These are phyloP conservation scores for Pyrenula massariospora DNA, from an alignment of 495 filamentous ascomycete species.

Conservation along the genomic window DNA sequence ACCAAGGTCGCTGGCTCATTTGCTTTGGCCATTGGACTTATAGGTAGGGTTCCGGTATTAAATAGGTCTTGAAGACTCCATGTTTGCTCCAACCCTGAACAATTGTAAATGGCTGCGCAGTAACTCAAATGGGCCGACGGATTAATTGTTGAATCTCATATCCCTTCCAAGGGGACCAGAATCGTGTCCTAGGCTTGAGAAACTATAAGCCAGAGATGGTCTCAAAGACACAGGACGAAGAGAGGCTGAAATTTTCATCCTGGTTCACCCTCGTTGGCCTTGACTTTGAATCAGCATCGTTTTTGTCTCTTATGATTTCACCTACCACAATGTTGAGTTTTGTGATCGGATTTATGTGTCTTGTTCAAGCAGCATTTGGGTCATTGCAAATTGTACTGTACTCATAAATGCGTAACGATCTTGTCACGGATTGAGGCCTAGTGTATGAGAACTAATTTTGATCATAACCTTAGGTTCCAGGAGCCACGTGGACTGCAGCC, in stretches of 20 bases:
- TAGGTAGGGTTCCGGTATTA: not conserved
- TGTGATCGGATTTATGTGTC: not conserved
- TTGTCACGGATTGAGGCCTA: too few relatives aligned
- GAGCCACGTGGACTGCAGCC: constrained; percentile 35
- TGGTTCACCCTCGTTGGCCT: too few relatives aligned
- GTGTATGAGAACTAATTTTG: too few relatives aligned
- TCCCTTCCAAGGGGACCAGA: not conserved
- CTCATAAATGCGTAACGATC: too few relatives aligned
- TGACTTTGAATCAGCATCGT: too few relatives aligned
- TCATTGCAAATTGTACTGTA: not conserved
- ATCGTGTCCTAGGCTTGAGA: not conserved
- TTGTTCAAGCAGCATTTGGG: not conserved
- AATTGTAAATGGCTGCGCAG: not conserved
- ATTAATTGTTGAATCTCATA: not conserved
- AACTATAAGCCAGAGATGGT: not conserved
- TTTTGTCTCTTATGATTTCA: not conserved
- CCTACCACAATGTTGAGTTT: not conserved
- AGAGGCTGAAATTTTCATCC: too few relatives aligned
- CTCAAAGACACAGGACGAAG: not conserved
- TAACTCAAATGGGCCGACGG: not conserved
- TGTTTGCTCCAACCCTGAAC: not conserved
- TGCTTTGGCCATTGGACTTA: not conserved
- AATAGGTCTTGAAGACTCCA: not conserved
- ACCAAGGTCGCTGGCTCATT: not conserved
- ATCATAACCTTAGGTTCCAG: constrained; percentile 19